Base-by-base conservation (phyloP, 2,329 filamentous ascomycete genomes). In the Aureobasidium sp. region DNA sequence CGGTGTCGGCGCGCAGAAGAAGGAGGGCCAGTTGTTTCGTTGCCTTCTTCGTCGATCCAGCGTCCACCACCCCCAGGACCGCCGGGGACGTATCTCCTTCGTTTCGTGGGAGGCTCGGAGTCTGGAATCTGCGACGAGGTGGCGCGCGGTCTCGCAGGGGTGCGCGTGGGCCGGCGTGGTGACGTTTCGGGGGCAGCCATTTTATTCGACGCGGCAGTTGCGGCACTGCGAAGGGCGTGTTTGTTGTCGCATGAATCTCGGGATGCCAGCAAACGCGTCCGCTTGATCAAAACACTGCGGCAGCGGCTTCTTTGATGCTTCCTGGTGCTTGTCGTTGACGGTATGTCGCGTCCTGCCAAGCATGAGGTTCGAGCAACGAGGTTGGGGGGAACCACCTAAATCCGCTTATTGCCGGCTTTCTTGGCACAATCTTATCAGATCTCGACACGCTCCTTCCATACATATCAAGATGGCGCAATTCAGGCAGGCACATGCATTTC, bases 31-130 rank as follows among this genome's bases (percentile, higher is more conserved):
- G 58, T 77, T 78, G 69, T 83, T 65, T 88, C 84, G 64, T 82
- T 78, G 57, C 83, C 83, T 37, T 90, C 84, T 62, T 87, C 81
- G 68, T 95, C 90, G 39, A 94, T 80, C 73, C 91, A 96, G 71
- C 91, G 82, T 22, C 91, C 91, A 63, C 91, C 91, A 49, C 91
- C 91, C 42, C 90, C 91, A 63, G 90, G 88, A 3, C 91, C 91
- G 52, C 91, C 91, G 37, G 93, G 90, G 52, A 95, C 84, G 77
- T 96, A 97, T 75, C 75, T 78, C 64, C 75, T 74, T 69, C 73
- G 74, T 73, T 80, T 80, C 47, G 65, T 69, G 31, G 75, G 74
- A 36, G 77, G 76, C 58, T 76, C 77, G 20, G 74, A 75, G 63
- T 76, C 74, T 49, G 74, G 65, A 60, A 68, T 69, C 47, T 67